Conservation (phyloP, 441 rosid species). For the Metrosideros polymorpha region DNA sequence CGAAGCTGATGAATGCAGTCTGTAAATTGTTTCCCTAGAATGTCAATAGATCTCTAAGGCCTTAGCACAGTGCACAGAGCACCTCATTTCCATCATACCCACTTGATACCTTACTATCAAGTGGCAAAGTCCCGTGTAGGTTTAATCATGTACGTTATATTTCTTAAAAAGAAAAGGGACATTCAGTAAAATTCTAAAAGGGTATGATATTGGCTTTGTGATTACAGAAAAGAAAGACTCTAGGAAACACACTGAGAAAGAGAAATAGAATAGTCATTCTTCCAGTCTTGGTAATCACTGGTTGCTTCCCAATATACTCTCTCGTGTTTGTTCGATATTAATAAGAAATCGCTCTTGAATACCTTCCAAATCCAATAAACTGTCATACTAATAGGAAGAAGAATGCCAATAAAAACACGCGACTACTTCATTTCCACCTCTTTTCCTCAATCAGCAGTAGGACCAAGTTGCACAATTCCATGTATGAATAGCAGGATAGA, state of each 20-base stretch:
- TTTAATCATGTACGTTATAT: neutral
- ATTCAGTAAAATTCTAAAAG: neutral
- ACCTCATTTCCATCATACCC: neutral
- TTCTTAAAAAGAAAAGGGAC: neutral
- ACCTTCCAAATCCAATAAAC: neutral
- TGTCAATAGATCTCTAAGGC: neutral
- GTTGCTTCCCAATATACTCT: neutral
- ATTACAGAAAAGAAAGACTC: neutral
- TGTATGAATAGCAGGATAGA: neutral
- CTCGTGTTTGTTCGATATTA: neutral
- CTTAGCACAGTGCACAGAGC: neutral
- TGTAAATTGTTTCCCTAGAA: neutral
- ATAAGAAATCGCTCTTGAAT: accelerated
- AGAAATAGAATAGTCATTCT: neutral
- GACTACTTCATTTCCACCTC: neutral
- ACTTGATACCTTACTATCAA: neutral
- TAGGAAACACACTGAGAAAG: neutral
- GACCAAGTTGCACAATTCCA: neutral
- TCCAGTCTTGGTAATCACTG: neutral
- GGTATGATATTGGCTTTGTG: neutral
- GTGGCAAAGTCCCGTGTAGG: neutral
- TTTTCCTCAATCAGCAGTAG: neutral
- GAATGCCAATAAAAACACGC: neutral
- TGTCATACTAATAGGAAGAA: neutral
- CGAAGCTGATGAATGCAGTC: neutral